Evolutionary conservation across 1,284 basidiomycete species (phyloP), one percentile per base, ranked within the genome.

Genomic region (Cystobasidium pallidum): DNA sequence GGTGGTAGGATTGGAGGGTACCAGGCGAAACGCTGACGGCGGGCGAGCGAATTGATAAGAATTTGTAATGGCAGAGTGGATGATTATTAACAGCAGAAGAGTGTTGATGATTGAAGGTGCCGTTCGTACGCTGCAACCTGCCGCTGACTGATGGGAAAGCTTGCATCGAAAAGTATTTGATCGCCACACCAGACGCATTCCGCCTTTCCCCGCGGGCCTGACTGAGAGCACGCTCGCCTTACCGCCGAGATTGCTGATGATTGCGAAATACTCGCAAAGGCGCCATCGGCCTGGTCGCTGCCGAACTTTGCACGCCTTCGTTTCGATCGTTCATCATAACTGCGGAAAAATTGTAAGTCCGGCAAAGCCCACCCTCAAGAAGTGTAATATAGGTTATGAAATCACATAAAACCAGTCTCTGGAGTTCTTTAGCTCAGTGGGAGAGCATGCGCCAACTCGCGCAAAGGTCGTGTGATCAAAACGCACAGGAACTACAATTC

Each of bases 371-470:
- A 51, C 49, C 43, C 43, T 45, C 15, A 8, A 45, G 43, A 8
- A 45, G 43, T 11, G 19, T 15, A 15, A 19, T 4, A n/a, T 45
- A 8, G 8, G 6, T 3, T n/a, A 3, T 8, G 15, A 45, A n/a
- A 19, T 28, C 49, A 26, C 4, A 7, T 51, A n/a, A n/a, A n/a
- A 3, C 21, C 24, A 51, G 11, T 51, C 49, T 51, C 8, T 45
- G 49, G 21, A 51, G 49, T 51, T 51, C 49, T 51, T 51, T 51
- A 51, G 49, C 49, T 51, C 49, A 51, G 49, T 51, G 49, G 49
- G 21, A 51, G 49, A 51, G 49, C 49, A 51, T 51, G 26, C 21
- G 49, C 49, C 7, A 26, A 51, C 49, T 24, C 49, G 49, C 49
- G 21, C 26, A 51, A 51, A 28, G 49, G 49, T 51, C 49, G 49